phyloP scores from a whole-genome alignment of 345 rosid species.

The Tarenaya hassleriana region DNA sequence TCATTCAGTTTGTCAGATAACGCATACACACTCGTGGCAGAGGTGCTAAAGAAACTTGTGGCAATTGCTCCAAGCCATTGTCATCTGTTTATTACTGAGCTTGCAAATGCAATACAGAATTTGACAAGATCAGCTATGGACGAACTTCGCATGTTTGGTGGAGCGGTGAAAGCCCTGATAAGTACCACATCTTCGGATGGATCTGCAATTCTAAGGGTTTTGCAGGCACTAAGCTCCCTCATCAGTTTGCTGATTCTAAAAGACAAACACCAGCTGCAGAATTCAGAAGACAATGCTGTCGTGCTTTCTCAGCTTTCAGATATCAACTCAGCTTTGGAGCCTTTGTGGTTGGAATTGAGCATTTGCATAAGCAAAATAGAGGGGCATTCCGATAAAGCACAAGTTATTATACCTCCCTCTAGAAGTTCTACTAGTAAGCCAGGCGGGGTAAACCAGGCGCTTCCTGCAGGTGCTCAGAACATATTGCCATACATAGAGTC shows the following conservation, averaged over 20 bases:
- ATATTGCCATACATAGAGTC: slow-evolving; percentile 93
- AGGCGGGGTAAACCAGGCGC: slow-evolving; percentile 61
- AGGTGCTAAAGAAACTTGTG: slow-evolving; percentile 85
- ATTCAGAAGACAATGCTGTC: slow-evolving; percentile 46
- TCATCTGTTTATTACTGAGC: slow-evolving; percentile 74
- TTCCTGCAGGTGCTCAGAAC: slow-evolving; percentile 97
- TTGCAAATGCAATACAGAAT: slow-evolving; percentile 61
- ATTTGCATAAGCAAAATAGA: slow-evolving; percentile 88
- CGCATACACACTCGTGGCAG: slow-evolving; percentile 80
- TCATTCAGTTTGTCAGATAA: slow-evolving; percentile 78
- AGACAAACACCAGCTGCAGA: slow-evolving; percentile 45
- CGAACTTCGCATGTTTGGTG: slow-evolving; percentile 76
- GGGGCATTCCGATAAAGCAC: slow-evolving; percentile 60
- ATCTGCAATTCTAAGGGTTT: slow-evolving; percentile 82
- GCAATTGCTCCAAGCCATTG: slow-evolving; percentile 73
- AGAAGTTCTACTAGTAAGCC: slow-evolving; percentile 43
- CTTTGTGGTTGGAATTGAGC: slow-evolving; percentile 87
- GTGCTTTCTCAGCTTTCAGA: slow-evolving; percentile 59
- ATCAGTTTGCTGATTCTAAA: slow-evolving; percentile 46
- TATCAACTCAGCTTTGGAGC: slow-evolving; percentile 75
- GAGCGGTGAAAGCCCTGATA: slow-evolving; percentile 72
- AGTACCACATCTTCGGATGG: slow-evolving; percentile 79
- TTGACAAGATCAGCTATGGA: slow-evolving; percentile 69
- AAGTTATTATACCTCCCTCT: slow-evolving; percentile 31
- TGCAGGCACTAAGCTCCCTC: slow-evolving; percentile 85